Conservation (phyloP, 2,329 filamentous ascomycete genomes). For the Thermoascus crustaceus region DNA sequence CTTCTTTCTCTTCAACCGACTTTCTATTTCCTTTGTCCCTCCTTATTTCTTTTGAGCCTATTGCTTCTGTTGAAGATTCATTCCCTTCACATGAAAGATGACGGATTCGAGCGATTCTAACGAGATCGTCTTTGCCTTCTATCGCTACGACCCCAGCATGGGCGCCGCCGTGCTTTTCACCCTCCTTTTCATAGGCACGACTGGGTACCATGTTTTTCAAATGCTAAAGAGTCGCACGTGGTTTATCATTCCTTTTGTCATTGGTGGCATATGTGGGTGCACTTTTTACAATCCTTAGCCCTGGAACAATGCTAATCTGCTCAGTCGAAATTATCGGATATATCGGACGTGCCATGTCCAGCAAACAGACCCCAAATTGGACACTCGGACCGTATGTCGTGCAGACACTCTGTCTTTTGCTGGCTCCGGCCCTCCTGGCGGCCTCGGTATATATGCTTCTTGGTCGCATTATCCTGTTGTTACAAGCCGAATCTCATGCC, state of each 20-base stretch:
- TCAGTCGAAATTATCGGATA: too few species aligned
- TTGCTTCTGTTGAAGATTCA: too few species aligned
- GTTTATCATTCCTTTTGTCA: not conserved
- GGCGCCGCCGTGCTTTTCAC: not conserved
- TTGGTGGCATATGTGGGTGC: not conserved
- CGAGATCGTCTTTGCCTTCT: too few species aligned
- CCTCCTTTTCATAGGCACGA: not conserved
- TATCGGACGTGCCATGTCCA: too few species aligned
- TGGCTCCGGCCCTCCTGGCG: constrained; percentile 12
- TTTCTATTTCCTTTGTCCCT: too few species aligned
- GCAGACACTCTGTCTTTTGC: constrained; percentile 11
- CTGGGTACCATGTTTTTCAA: not conserved
- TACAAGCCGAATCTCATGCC: constrained; percentile 9
- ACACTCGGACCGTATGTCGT: constrained; percentile 12
- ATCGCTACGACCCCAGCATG: not conserved
- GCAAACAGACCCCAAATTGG: too few species aligned
- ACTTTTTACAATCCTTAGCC: too few species aligned
- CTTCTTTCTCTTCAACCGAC: too few species aligned
- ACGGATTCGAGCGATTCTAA: too few species aligned
- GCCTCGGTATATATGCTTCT: constrained; percentile 14
- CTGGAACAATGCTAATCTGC: too few species aligned
- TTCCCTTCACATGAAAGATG: too few species aligned
- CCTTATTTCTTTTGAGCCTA: too few species aligned
- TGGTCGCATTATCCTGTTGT: constrained; percentile 9
- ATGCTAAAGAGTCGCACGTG: not conserved